phyloP scores from a whole-genome alignment of 345 rosid genomes.

The Pugionium dolabratum region DNA sequence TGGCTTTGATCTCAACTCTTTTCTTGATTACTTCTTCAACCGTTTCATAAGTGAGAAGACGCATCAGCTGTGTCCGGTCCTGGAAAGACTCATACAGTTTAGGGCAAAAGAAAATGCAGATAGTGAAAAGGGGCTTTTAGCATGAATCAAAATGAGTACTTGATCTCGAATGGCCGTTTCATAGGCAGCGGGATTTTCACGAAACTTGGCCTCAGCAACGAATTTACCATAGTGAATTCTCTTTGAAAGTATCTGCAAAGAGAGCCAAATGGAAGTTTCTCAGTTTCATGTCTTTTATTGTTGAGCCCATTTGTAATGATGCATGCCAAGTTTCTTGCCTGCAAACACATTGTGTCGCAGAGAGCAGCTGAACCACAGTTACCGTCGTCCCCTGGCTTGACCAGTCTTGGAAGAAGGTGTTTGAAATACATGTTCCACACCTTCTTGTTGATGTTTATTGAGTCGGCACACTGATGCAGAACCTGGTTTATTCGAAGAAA shows the following conservation, averaged over 20 bases:
- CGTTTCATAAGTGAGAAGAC: slow-evolving; percentile 47
- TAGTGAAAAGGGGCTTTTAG: neutral
- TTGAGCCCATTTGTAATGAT: slow-evolving; percentile 11
- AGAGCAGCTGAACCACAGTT: slow-evolving; percentile 67
- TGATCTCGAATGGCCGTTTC: slow-evolving; percentile 57
- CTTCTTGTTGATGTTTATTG: slow-evolving; percentile 63
- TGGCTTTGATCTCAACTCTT: slow-evolving; percentile 63
- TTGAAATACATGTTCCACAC: slow-evolving; percentile 63
- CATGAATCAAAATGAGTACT: slow-evolving; percentile 38
- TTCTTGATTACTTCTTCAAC: slow-evolving; percentile 59
- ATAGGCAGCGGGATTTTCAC: slow-evolving; percentile 47
- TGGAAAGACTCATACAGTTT: slow-evolving; percentile 33
- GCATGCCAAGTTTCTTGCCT: slow-evolving; percentile 45
- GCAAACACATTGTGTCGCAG: slow-evolving; percentile 66
- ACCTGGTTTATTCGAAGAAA: slow-evolving; percentile 45
- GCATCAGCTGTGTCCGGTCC: slow-evolving; percentile 56
- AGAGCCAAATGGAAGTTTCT: neutral
- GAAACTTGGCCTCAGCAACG: slow-evolving; percentile 73
- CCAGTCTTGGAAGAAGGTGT: slow-evolving; percentile 61
- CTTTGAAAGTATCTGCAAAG: slow-evolving; percentile 61
- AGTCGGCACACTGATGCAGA: slow-evolving; percentile 54
- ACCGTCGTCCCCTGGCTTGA: slow-evolving; percentile 62
- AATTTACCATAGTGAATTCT: slow-evolving; percentile 60
- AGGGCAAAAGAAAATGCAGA: slow-evolving; percentile 1
- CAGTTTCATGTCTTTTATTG: neutral